These are phyloP conservation scores for Ilyonectria mors-panacis DNA, from an alignment of 2,329 filamentous ascomycete species.

Conservation along the genomic window DNA sequence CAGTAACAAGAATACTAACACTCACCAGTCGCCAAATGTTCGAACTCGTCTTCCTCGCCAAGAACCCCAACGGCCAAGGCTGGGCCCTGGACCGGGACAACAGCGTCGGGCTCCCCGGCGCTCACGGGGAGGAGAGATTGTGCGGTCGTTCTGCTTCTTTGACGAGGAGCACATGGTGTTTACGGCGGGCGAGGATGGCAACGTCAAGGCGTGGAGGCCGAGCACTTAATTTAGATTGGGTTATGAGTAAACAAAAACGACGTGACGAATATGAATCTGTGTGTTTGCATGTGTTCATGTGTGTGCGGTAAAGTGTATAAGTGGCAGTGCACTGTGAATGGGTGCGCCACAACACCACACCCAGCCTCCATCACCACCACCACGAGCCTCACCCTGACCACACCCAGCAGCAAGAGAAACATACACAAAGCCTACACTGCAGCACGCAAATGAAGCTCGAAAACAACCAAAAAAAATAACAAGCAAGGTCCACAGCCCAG, in stretches of 20 bases:
- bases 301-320: neutral
- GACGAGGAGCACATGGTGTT: slow-evolving; percentile 72
- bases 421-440: neutral
- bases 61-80: slow-evolving; percentile 53
- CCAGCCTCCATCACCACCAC: neutral
- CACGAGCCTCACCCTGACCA: neutral
- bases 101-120: slow-evolving; percentile 72
- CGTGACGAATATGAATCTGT: neutral
- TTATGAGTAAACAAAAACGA: slow-evolving; percentile 32
- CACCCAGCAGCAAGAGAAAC: neutral
- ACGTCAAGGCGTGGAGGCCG: slow-evolving; percentile 69
- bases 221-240: slow-evolving; percentile 37
- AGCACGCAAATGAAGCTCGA: neutral
- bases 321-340: neutral
- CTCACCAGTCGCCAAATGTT: slow-evolving; percentile 67
- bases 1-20: neutral
- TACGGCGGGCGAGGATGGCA: slow-evolving; percentile 72
- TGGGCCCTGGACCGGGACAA: slow-evolving; percentile 71
- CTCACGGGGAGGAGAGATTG: slow-evolving; percentile 77
- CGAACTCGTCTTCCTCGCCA: slow-evolving; percentile 72
- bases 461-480: slow-evolving; percentile 5
- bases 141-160: slow-evolving; percentile 75
- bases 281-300: neutral
- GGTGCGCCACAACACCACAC: slow-evolving; percentile 17
- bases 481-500: neutral